These are phyloP conservation scores for Alternaria sp. DNA, from an alignment of 2,329 filamentous ascomycete species.

Conservation along the genomic window DNA sequence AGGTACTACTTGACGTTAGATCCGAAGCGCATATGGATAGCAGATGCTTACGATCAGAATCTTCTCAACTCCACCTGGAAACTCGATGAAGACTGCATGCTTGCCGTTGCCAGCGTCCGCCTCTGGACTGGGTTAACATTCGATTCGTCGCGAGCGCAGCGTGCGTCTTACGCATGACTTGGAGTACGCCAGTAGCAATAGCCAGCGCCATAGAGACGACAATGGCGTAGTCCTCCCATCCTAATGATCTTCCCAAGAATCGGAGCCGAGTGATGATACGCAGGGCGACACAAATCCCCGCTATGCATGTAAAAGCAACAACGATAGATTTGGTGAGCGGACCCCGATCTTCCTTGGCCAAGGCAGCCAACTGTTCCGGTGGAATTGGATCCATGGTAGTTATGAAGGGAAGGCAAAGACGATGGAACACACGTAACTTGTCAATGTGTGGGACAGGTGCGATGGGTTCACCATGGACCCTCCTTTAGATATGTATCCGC, in stretches of 20 bases:
- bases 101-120: conserved; percentile 32
- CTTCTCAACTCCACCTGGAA: conserved; percentile 12
- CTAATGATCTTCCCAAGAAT: conserved; percentile 18
- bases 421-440: conserved; percentile 5
- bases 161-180: conserved; percentile 27
- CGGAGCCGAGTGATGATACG: conserved; percentile 33
- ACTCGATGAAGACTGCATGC: conserved; percentile 32
- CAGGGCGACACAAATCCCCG: conserved; percentile 30
- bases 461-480: background rate
- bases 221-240: conserved; percentile 37
- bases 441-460: background rate
- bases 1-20: conserved; percentile 30
- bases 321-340: conserved; percentile 25
- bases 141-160: background rate
- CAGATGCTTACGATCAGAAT: conserved; percentile 26
- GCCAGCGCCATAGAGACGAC: conserved; percentile 27
- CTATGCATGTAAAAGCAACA: conserved; percentile 28
- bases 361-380: conserved; percentile 25
- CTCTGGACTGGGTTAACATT: conserved; percentile 23
- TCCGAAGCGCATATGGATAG: background rate
- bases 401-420: background rate
- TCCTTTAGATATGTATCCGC: conserved; percentile 4
- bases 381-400: conserved; percentile 23
- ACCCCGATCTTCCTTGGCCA: conserved; percentile 28
- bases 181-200: conserved; percentile 17